Conservation (phyloP, 805 yeast genomes). For the Schizosaccharomyces cryophilus region DNA sequence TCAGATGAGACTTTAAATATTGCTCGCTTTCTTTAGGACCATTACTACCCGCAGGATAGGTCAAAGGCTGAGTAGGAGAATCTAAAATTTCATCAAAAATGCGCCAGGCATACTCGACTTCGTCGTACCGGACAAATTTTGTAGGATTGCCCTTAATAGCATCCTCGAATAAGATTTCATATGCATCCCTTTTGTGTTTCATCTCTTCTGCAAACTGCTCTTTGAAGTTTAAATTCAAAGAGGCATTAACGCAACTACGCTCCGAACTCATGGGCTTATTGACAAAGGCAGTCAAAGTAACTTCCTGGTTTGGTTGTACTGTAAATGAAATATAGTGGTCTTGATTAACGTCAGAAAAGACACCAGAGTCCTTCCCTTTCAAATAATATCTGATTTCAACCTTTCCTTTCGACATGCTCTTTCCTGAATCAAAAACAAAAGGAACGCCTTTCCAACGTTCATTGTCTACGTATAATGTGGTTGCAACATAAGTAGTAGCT, state of each 20-base stretch:
- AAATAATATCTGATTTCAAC: conserved; percentile 89
- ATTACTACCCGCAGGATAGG: background rate
- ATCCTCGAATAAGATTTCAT: conserved; percentile 84
- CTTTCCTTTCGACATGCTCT: conserved; percentile 74
- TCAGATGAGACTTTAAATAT: conserved; percentile 20
- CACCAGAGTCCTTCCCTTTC: conserved; percentile 38
- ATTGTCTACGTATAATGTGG: conserved; percentile 52
- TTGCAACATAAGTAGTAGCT: conserved; percentile 80
- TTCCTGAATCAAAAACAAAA: conserved; percentile 84
- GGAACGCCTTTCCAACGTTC: conserved; percentile 99
- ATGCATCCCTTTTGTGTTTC: conserved; percentile 93
- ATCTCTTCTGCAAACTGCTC: conserved; percentile 45
- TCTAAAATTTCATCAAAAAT: conserved; percentile 14
- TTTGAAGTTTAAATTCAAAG: conserved; percentile 27
- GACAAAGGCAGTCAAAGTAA: conserved; percentile 49
- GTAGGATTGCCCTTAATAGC: conserved; percentile 81
- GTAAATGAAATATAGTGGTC: conserved; percentile 85
- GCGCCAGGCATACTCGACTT: conserved; percentile 78
- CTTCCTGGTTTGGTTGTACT: conserved; percentile 84
- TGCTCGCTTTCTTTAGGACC: background rate
- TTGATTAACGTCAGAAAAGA: conserved; percentile 56
- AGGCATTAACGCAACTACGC: conserved; percentile 61
- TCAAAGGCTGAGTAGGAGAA: conserved; percentile 13
- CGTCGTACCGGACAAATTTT: conserved; percentile 93
- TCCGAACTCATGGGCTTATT: conserved; percentile 71